A percentile compares a stretch with the other conserved stretches of the same genome.
phyloP scores from a whole-genome alignment of 257 asterid genomes.

The Rubia yunnanensis region DNA sequence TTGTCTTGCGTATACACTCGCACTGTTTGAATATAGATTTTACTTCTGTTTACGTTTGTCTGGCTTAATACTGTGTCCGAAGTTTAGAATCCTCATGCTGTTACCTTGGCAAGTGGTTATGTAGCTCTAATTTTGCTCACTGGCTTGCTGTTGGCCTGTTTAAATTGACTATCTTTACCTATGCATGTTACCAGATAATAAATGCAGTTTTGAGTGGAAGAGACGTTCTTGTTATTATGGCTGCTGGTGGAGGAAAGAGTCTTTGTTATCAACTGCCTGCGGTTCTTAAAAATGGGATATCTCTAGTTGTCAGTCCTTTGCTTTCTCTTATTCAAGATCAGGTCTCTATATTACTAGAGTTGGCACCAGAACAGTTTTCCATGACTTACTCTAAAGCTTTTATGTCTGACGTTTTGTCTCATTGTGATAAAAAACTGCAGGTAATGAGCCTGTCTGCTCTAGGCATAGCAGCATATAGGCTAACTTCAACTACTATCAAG shows the following conservation, averaged over 20 bases:
- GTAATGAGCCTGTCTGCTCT: conserved; percentile 93
- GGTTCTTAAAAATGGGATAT: conserved; percentile 67
- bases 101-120: background rate
- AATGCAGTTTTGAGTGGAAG: conserved; percentile 78
- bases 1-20: background rate
- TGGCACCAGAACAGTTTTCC: background rate
- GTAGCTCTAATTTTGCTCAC: background rate
- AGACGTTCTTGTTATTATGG: conserved; percentile 94
- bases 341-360: conserved; percentile 24
- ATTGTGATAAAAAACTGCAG: conserved; percentile 35
- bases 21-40: background rate
- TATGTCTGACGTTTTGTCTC: background rate
- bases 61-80: background rate
- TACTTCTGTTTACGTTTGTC: background rate
- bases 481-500: conserved; percentile 75
- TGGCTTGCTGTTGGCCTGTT: background rate
- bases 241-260: conserved; percentile 99
- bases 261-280: conserved; percentile 98
- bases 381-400: conserved; percentile 7
- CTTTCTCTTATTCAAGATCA: conserved; percentile 97
- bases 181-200: conserved; percentile 41
- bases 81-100: background rate
- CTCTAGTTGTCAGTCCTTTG: conserved; percentile 91
- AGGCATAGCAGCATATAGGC: conserved; percentile 78
- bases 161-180: background rate